Base-by-base conservation (phyloP, 164 flowering plant genomes). In the Taxillus chinensis region DNA sequence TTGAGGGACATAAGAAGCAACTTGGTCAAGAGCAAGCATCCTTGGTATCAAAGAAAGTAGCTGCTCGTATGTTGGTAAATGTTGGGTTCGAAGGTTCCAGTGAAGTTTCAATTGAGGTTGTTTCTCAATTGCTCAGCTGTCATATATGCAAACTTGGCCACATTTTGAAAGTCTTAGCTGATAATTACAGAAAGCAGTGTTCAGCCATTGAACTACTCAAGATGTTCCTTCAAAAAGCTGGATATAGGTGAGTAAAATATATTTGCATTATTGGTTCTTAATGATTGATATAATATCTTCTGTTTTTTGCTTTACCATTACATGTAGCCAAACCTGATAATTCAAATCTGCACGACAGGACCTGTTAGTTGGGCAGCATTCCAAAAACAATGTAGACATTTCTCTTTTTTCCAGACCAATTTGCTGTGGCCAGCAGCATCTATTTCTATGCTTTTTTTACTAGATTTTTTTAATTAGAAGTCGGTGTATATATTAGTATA, bases 131-230 rank as follows among this genome's bases (percentile, higher is more conserved):
- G 64, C 71, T 95, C 61, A 75, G 85, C 70, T 74, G 87, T 66
- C 96, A 91, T 71, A 77, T 91, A 45, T 55, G 66, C 73, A 89
- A 95, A 80, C 74, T 91, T 40, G 93, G 99, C 3, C 72, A 77
- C 14, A 87, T 60, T 53, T 75, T 95, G 79, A 89, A 84, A 79
- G 80, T 91, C 54, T 87, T 95, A 39, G 66, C 91, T 70, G 97
- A 91, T 75, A 87, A 75, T 68, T 95, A 95, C 80, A 83, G 82
- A 73, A 85, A 85, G 75, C 91, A 93, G 77, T 95, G 87, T 71
- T 89, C 99, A 16, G 95, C 95, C 9, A 62, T 76, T 53, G 93
- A 95, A 65, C 78, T 95, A 38, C 65, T 95, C 8, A 91, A 80
- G 74, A 91, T 95, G 99, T 95, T 95, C 68, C 89, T 95, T 69